Percentiles rank a stretch among this genome's conserved stretches.
Evolutionary conservation across 495 filamentous ascomycete genomes (phyloP).

Genomic region (Penicillium crystallinum): DNA sequence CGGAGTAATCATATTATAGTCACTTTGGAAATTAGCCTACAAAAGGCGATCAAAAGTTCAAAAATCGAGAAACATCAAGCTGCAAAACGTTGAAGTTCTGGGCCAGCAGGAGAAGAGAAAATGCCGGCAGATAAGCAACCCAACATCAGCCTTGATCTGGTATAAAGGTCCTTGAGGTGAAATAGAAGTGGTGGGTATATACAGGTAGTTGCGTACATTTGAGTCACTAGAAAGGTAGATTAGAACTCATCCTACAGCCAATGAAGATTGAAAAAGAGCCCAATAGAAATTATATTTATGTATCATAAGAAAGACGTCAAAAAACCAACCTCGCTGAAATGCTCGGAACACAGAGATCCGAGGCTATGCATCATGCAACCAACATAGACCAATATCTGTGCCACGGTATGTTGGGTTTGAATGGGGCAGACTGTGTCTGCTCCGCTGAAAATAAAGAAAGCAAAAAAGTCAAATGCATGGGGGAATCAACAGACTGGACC

Average conservation of each 20-base stretch:
- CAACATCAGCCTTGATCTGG: background rate
- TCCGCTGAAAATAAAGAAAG: slow-evolving; percentile 5
- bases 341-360: slow-evolving; percentile 14
- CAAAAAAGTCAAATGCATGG: slow-evolving; percentile 19
- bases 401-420: background rate
- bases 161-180: background rate
- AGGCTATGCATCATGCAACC: slow-evolving; percentile 17
- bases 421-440: background rate
- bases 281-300: slow-evolving; percentile 25
- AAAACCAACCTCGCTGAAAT: slow-evolving; percentile 27
- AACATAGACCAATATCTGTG: background rate
- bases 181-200: background rate
- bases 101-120: background rate
- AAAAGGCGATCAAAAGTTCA: background rate
- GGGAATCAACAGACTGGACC: slow-evolving; percentile 21
- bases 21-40: background rate
- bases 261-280: background rate
- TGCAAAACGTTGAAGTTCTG: background rate
- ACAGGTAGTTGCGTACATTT: background rate
- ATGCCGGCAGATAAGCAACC: background rate
- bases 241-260: background rate
- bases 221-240: background rate
- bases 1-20: background rate
- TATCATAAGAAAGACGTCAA: slow-evolving; percentile 18
- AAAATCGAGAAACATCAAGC: background rate